Conservation (phyloP, 345 rosid species). For the Salix viminalis region DNA sequence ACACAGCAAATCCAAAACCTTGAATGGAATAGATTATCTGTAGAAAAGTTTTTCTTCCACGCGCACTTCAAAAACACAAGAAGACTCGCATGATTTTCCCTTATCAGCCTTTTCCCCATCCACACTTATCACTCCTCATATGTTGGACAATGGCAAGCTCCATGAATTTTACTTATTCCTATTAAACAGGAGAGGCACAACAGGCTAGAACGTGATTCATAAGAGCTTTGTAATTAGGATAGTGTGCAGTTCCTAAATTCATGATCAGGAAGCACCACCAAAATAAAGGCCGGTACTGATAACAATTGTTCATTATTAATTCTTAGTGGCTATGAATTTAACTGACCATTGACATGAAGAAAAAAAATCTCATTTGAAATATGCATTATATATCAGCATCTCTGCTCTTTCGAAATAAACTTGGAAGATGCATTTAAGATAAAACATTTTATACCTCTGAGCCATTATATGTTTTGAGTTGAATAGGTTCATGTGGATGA, state of each 20-base stretch:
- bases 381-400: background rate
- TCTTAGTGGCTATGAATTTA: background rate
- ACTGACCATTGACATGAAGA: background rate
- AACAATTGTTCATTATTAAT: background rate
- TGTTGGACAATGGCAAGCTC: background rate
- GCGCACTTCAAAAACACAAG: background rate
- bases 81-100: background rate
- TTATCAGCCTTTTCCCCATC: background rate
- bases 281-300: background rate
- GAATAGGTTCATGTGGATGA: conserved; percentile 20
- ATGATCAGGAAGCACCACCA: background rate
- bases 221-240: background rate
- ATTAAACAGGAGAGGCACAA: background rate
- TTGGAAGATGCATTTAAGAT: background rate
- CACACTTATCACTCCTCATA: background rate
- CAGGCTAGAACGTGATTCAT: background rate
- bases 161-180: background rate
- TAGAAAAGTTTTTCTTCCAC: background rate
- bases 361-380: background rate
- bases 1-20: background rate
- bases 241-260: background rate
- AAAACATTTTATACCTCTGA: conserved; percentile 31
- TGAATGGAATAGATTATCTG: background rate
- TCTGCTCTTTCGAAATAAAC: background rate
- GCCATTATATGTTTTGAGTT: conserved; percentile 21